Percentiles rank a stretch among this genome's conserved stretches.
phyloP scores from a whole-genome alignment of 2,329 filamentous ascomycete species.

The Aspergillus brunneoviolaceus region DNA sequence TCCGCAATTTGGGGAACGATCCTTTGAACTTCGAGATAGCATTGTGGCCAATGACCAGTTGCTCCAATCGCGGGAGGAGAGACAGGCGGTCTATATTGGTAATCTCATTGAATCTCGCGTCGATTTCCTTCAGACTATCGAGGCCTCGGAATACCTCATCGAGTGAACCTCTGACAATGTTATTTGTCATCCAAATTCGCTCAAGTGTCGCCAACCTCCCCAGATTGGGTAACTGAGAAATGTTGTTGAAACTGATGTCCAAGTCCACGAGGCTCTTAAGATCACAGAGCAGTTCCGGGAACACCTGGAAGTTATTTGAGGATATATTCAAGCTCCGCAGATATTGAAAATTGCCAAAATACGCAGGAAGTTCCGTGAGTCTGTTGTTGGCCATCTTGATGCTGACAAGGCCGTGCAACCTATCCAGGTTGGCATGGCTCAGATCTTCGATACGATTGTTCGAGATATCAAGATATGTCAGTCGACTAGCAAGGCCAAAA shows the following conservation, averaged over 20 bases:
- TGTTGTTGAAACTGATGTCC: conserved; percentile 95
- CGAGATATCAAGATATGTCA: conserved; percentile 90
- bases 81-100: conserved; percentile 85
- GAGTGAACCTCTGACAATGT: conserved; percentile 74
- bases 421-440: conserved; percentile 77
- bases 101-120: conserved; percentile 90
- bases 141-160: conserved; percentile 72
- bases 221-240: conserved; percentile 75
- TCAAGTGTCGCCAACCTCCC: conserved; percentile 78
- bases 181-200: conserved; percentile 93
- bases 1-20: conserved; percentile 79
- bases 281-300: conserved; percentile 81
- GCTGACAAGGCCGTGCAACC: conserved; percentile 74
- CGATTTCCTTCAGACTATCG: conserved; percentile 78
- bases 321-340: conserved; percentile 86
- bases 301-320: conserved; percentile 84
- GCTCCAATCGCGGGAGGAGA: conserved; percentile 80
- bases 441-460: conserved; percentile 90
- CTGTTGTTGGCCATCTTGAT: conserved; percentile 94
- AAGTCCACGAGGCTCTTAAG: conserved; percentile 83
- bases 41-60: conserved; percentile 89
- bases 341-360: conserved; percentile 76
- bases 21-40: conserved; percentile 85
- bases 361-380: conserved; percentile 72
- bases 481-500: conserved; percentile 72